These are phyloP conservation scores for Spergularia azorica DNA, from an alignment of 179 eudicot genomes.

Conservation along the genomic window DNA sequence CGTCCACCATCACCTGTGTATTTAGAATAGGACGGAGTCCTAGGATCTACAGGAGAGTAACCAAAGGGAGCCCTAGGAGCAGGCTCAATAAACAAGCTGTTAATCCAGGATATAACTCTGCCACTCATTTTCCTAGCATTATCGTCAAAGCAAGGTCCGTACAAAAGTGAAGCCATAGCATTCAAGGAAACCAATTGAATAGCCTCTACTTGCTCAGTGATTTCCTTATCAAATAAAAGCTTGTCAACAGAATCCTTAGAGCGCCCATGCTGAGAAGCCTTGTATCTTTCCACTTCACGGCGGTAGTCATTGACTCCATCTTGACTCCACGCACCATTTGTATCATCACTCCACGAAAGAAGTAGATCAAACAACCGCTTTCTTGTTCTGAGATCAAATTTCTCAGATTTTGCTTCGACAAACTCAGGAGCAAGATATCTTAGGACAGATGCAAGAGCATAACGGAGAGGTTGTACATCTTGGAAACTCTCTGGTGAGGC, in stretches of 20 bases:
- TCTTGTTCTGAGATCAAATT: slow-evolving; percentile 83
- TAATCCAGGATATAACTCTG: slow-evolving; percentile 92
- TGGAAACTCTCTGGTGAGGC: slow-evolving; percentile 78
- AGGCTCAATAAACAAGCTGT: slow-evolving; percentile 93
- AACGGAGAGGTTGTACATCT: slow-evolving; percentile 93
- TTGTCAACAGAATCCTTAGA: slow-evolving; percentile 97
- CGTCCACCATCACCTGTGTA: slow-evolving; percentile 79
- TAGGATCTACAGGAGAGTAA: slow-evolving; percentile 98
- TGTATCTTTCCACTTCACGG: slow-evolving; percentile 96
- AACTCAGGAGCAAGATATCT: slow-evolving; percentile 97
- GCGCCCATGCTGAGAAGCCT: slow-evolving; percentile 84
- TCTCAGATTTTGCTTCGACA: slow-evolving; percentile 95
- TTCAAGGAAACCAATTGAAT: slow-evolving; percentile 99
- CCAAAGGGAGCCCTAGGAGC: slow-evolving; percentile 97
- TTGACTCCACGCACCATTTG: slow-evolving; percentile 77
- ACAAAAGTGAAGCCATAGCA: slow-evolving; percentile 92
- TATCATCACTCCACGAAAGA: slow-evolving; percentile 91
- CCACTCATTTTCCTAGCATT: slow-evolving; percentile 99
- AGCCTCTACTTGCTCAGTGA: slow-evolving; percentile 94
- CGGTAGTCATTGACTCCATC: slow-evolving; percentile 89
- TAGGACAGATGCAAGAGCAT: slow-evolving; percentile 87
- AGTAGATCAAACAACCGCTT: slow-evolving; percentile 94
- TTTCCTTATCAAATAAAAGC: slow-evolving; percentile 89
- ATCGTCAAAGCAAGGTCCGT: slow-evolving; percentile 99
- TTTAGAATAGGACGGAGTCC: slow-evolving; percentile 94